Evolutionary conservation across 2,329 filamentous ascomycete genomes (phyloP).

Genomic region (Beauveria caledonica): DNA sequence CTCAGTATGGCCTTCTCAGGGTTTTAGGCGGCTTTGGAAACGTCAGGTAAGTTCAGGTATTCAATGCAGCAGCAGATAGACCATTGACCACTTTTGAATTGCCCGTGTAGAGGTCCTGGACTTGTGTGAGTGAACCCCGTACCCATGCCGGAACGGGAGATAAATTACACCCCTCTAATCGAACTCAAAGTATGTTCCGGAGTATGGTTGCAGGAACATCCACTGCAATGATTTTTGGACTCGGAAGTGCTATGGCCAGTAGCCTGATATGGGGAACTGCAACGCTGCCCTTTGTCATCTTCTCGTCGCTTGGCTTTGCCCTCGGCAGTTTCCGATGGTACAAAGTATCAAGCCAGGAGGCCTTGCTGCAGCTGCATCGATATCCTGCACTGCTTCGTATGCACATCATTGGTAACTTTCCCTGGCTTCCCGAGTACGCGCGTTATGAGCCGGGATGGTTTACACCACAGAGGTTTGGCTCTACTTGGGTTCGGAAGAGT

Average conservation of each 20-base stretch:
- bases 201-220: constrained; percentile 18
- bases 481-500: constrained; percentile 15
- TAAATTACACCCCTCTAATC: background rate
- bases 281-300: constrained; percentile 16
- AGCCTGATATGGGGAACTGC: constrained; percentile 18
- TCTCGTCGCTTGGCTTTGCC: constrained; percentile 16
- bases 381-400: constrained; percentile 17
- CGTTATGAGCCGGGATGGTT: constrained; percentile 11
- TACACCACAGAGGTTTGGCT: constrained; percentile 11
- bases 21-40: constrained; percentile 17
- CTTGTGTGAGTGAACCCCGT: background rate
- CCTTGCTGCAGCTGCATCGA: constrained; percentile 15
- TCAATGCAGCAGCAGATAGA: background rate
- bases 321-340: constrained; percentile 17
- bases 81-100: background rate
- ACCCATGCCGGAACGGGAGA: background rate
- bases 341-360: constrained; percentile 13
- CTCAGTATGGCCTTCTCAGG: constrained; percentile 12
- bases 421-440: constrained; percentile 14
- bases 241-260: constrained; percentile 12
- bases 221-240: constrained; percentile 14
- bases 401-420: constrained; percentile 18
- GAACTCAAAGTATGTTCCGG: constrained; percentile 16
- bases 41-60: constrained; percentile 9
- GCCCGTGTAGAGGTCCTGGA: background rate